A percentile compares a stretch with the other conserved stretches of the same genome.
phyloP scores from a whole-genome alignment of 2,329 filamentous ascomycete genomes.

The Hypoxylon sp. region DNA sequence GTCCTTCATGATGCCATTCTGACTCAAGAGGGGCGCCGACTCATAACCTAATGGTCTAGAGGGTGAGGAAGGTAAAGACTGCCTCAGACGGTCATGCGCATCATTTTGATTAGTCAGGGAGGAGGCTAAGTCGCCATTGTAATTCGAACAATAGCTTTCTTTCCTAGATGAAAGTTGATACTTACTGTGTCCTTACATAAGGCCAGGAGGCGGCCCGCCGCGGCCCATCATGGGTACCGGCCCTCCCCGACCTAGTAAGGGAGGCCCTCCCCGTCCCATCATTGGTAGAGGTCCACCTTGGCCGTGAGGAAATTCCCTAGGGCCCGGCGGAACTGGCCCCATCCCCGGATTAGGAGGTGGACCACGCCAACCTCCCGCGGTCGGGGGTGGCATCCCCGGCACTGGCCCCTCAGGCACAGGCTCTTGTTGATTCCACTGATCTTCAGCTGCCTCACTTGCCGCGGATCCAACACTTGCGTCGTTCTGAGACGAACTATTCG shows the following conservation, averaged over 20 bases:
- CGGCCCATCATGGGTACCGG: conserved; percentile 36
- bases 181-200: conserved; percentile 19
- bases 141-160: neutral
- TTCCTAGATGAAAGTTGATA: neutral
- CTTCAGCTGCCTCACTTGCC: conserved; percentile 34
- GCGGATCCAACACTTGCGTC: conserved; percentile 30
- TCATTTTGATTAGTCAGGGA: neutral
- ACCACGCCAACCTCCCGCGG: conserved; percentile 38
- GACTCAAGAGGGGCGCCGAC: neutral
- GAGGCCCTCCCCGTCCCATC: conserved; percentile 34
- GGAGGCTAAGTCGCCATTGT: neutral
- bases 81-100: neutral
- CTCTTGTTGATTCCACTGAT: conserved; percentile 33
- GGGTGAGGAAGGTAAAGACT: neutral
- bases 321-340: conserved; percentile 13
- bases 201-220: conserved; percentile 41
- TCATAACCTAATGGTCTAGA: neutral
- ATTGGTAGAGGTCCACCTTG: conserved; percentile 35
- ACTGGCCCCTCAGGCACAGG: conserved; percentile 31
- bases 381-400: conserved; percentile 40
- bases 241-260: conserved; percentile 39
- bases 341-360: conserved; percentile 16
- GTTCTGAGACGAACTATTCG: conserved; percentile 30
- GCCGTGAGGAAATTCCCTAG: conserved; percentile 19
- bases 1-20: neutral